Conservation (phyloP, 345 rosid genomes). For the Alliaria petiolata region DNA sequence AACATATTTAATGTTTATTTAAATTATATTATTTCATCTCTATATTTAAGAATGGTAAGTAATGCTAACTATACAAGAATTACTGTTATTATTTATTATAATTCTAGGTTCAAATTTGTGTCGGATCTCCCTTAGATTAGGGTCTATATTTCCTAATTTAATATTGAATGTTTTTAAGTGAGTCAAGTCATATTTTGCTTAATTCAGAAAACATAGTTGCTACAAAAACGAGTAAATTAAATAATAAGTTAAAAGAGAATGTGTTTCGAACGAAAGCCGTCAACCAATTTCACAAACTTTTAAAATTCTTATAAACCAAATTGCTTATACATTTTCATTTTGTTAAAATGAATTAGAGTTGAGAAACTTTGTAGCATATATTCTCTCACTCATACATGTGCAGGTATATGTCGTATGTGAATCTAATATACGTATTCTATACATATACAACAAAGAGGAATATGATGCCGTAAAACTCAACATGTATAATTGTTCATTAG, state of each 20-base stretch:
- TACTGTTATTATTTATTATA: no score
- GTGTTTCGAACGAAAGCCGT: not conserved
- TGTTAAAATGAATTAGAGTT: not conserved
- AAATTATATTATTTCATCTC: no score
- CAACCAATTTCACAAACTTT: not conserved
- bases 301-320: not conserved
- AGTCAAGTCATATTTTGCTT: not conserved
- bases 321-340: no score
- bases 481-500: not conserved
- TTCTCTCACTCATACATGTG: not conserved
- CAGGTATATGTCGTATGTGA: not conserved
- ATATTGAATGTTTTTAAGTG: not conserved
- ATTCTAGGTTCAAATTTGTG: not conserved
- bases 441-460: not conserved
- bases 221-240: not conserved
- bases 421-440: not conserved
- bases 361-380: not conserved
- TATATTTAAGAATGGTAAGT: no score
- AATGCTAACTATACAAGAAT: no score
- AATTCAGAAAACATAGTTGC: not conserved
- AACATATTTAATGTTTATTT: no score
- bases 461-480: not conserved
- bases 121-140: no score
- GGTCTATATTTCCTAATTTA: not conserved
- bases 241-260: not conserved